Base-by-base conservation (phyloP, 2,329 filamentous ascomycete genomes). In the Aspergillus clavatus region DNA sequence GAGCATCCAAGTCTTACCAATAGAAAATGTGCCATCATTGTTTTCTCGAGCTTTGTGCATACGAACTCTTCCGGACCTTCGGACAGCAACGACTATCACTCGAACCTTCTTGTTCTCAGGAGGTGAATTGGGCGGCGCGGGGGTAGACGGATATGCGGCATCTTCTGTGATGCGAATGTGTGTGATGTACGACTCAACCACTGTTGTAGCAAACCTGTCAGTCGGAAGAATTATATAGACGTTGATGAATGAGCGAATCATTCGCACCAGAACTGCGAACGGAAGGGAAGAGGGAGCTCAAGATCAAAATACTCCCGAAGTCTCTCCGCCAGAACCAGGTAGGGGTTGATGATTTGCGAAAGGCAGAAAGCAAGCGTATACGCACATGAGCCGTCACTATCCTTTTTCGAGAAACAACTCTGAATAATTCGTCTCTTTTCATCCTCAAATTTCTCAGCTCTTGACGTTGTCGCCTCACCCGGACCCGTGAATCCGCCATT, bases 21-120 rank as follows among this genome's bases (percentile, higher is more conserved):
- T 95, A 16, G 91, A 97, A 68, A 96, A 98, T 19, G 87, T 83
- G 45, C 89, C 89, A 66, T 95, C 96, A 45, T 80, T 77, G 66
- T 98, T 98, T 72, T 98, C 93, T 58, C 95, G 85, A 46, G 89
- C 91, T 70, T 98, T 98, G 75, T 98, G 93, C 74, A 98, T 83
- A 60, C 90, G 87, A 40, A 98, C 91, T 48, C 89, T 80, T 44
- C 91, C 93, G 1, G 91, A 95, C 60, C 89, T 93, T 50, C 89
- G 82, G 48, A 98, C 93, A 8, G 91, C 86, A 54, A 98, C 85
- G 54, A 98, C 89, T 63, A 98, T 94, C 54, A 95, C 78, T 59
- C 93, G 83, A 38, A 84, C 81, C 69, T 98, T 98, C 68, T 95
- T 90, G 61, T 84, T 81, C 42, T 85, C 79, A 7, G 82, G 72